Evolutionary conservation across 164 flowering plant species (phyloP).

Genomic region (Aristolochia contorta): DNA sequence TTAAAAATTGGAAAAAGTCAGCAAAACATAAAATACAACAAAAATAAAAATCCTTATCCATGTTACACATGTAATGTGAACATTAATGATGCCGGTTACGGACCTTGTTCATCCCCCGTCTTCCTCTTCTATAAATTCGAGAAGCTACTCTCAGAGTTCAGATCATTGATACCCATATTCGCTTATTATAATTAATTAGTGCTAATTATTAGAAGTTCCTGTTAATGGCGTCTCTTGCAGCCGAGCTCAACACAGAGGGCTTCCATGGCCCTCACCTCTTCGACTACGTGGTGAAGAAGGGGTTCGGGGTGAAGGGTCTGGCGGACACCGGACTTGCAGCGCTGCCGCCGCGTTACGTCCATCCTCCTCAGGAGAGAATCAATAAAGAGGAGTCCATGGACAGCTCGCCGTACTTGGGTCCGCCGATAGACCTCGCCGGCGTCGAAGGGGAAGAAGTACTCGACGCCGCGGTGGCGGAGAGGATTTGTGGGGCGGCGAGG

Average conservation of each 20-base stretch:
- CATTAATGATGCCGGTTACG: too few species aligned
- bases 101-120: too few species aligned
- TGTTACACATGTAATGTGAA: too few species aligned
- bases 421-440: slow-evolving; percentile 11
- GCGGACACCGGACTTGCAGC: slow-evolving; percentile 8
- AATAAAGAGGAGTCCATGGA: slow-evolving; percentile 11
- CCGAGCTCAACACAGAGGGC: not conserved
- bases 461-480: not conserved
- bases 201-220: too few species aligned
- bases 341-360: slow-evolving; percentile 11
- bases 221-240: slow-evolving; percentile 2
- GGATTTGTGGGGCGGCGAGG: slow-evolving; percentile 9
- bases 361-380: slow-evolving; percentile 14
- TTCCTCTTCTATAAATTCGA: too few species aligned
- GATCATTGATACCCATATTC: too few species aligned
- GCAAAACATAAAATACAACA: too few species aligned
- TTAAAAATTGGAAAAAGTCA: too few species aligned
- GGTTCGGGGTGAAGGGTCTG: slow-evolving; percentile 15
- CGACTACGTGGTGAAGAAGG: slow-evolving; percentile 12
- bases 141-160: too few species aligned
- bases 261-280: not conserved
- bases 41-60: too few species aligned
- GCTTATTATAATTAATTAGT: too few species aligned
- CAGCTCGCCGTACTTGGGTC: slow-evolving; percentile 5
- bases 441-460: slow-evolving; percentile 12